Evolutionary conservation across 768 basidiomycete genomes (phyloP).

Genomic region (Amanita phalloides): DNA sequence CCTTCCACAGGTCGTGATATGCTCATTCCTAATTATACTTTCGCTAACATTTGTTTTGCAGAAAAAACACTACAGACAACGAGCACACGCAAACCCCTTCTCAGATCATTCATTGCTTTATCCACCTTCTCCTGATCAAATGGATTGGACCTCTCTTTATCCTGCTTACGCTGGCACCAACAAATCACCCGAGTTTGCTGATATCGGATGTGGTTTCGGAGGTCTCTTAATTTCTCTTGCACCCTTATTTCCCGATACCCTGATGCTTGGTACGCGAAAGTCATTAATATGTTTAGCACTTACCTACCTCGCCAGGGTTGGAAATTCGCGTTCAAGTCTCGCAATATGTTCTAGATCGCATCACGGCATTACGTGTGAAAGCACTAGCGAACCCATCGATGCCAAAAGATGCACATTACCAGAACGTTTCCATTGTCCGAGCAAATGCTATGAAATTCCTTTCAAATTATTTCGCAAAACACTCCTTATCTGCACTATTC

Average conservation of each 20-base stretch:
- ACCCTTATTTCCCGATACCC: conserved; percentile 80
- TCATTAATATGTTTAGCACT: not conserved
- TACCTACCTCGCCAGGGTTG: conserved; percentile 49
- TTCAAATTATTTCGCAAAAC: conserved; percentile 89
- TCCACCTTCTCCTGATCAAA: conserved; percentile 59
- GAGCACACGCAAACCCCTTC: conserved; percentile 80
- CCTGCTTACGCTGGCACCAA: conserved; percentile 50
- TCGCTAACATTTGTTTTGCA: conserved; percentile 16
- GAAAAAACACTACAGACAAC: conserved; percentile 80
- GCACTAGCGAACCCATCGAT: conserved; percentile 19
- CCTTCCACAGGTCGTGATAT: conserved; percentile 37
- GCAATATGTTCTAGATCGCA: conserved; percentile 91
- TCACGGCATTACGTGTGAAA: conserved; percentile 79
- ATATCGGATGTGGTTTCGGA: conserved; percentile 97
- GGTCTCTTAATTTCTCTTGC: conserved; percentile 85
- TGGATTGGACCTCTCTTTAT: conserved; percentile 82
- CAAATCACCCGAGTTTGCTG: conserved; percentile 85
- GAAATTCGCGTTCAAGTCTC: conserved; percentile 97
- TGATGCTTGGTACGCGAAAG: conserved; percentile 78
- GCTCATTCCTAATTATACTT: not conserved
- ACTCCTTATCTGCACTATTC: conserved; percentile 86
- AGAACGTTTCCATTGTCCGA: conserved; percentile 88
- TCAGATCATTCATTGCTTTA: conserved; percentile 86
- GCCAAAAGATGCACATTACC: conserved; percentile 37
- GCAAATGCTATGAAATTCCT: conserved; percentile 99